Evolutionary conservation across 257 asterid genomes (phyloP).

Genomic region (Solanum corneliomulleri): DNA sequence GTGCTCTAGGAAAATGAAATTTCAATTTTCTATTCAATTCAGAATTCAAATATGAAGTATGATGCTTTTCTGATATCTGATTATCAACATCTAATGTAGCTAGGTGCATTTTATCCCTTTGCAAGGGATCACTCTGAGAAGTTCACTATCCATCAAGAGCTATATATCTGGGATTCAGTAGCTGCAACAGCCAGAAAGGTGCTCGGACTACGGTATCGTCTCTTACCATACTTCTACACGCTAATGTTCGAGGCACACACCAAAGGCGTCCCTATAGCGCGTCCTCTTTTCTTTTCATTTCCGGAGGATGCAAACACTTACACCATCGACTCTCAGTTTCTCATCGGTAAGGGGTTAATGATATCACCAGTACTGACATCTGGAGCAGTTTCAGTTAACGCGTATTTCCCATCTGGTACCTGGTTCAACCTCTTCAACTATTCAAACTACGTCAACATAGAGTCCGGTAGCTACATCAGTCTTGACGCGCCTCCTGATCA

Average conservation of each 20-base stretch:
- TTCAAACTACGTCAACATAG: conserved; percentile 15
- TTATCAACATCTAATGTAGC: conserved; percentile 8
- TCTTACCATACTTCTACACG: conserved; percentile 53
- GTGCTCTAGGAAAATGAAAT: not conserved
- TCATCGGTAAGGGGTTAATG: conserved; percentile 43
- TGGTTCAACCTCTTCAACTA: conserved; percentile 58
- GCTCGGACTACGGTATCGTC: conserved; percentile 45
- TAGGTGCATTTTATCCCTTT: conserved; percentile 66
- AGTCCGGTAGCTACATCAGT: conserved; percentile 16
- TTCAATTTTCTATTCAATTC: not conserved
- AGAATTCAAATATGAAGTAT: not conserved
- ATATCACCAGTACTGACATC: conserved; percentile 40
- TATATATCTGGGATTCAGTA: conserved; percentile 54
- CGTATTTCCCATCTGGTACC: conserved; percentile 52
- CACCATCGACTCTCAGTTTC: conserved; percentile 35
- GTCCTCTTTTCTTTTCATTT: conserved; percentile 61
- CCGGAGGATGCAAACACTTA: conserved; percentile 38
- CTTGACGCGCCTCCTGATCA: conserved; percentile 43
- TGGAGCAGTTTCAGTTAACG: conserved; percentile 28
- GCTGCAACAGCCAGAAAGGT: conserved; percentile 45
- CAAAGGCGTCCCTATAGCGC: conserved; percentile 44
- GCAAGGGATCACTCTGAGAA: conserved; percentile 41
- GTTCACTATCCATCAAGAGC: conserved; percentile 32
- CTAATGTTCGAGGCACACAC: conserved; percentile 47
- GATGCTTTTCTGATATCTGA: not conserved